Percentiles rank a stretch among this genome's conserved stretches.
Conservation (phyloP, 1,284 basidiomycete genomes). For the Taiwanofungus camphoratus region DNA sequence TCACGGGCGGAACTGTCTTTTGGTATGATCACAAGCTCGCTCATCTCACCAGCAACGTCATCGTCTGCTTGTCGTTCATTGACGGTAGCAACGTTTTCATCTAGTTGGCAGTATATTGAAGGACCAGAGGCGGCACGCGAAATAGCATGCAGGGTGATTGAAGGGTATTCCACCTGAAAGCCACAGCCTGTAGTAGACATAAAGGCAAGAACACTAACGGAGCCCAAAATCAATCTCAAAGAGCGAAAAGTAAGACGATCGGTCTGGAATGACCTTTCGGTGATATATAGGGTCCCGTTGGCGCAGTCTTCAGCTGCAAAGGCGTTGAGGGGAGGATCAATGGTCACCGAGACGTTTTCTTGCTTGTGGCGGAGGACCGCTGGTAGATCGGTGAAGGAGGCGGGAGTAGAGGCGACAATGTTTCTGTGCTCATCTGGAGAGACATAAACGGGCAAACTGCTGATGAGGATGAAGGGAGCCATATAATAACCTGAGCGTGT, state of each 20-base stretch:
- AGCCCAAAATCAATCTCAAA: neutral
- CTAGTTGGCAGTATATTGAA: slow-evolving; percentile 87
- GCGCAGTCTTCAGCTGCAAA: slow-evolving; percentile 45
- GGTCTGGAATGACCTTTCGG: slow-evolving; percentile 70
- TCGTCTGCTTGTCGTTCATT: slow-evolving; percentile 26
- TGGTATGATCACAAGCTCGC: slow-evolving; percentile 75
- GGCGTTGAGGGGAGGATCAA: slow-evolving; percentile 62
- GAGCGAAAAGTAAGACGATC: slow-evolving; percentile 13
- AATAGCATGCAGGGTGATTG: slow-evolving; percentile 85
- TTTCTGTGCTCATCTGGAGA: slow-evolving; percentile 64
- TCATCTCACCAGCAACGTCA: slow-evolving; percentile 34
- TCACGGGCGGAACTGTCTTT: slow-evolving; percentile 51
- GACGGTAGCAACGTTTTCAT: slow-evolving; percentile 44
- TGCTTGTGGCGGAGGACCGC: slow-evolving; percentile 72
- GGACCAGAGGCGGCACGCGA: slow-evolving; percentile 61
- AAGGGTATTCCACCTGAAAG: slow-evolving; percentile 77
- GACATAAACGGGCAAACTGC: slow-evolving; percentile 49
- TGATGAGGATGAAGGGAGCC: slow-evolving; percentile 37
- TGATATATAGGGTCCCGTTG: slow-evolving; percentile 69
- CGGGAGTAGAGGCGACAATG: slow-evolving; percentile 70
- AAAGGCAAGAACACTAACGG: slow-evolving; percentile 67
- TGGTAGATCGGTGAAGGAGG: slow-evolving; percentile 76
- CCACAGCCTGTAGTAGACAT: slow-evolving; percentile 63
- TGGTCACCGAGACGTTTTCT: slow-evolving; percentile 55
- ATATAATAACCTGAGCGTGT: too few species aligned